Base-by-base conservation (phyloP, 257 asterid genomes). In the Eustoma russellianum region DNA sequence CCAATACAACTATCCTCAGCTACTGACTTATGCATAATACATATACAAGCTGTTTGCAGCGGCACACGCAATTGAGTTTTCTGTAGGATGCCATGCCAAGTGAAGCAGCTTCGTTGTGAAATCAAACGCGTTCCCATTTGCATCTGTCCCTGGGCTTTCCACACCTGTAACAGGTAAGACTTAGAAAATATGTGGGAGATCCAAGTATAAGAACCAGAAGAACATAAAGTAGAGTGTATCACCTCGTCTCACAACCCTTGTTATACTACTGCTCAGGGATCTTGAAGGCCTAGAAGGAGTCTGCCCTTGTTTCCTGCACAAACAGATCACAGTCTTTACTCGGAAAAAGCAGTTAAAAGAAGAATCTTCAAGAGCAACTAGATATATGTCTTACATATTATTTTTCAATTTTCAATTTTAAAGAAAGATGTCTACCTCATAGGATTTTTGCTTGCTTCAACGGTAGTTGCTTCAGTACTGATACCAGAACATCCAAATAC, bases 31-130 rank as follows among this genome's bases (percentile, higher is more conserved):
- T 54, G 99, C 97, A 75, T 93, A 85, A 57, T 93, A 93, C 99
- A 93, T 93, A 67, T 93, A 93, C 95, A 93, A 67, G 83, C 99
- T 93, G 70, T 93, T 93, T 46, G 99, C 99, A 73, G 99, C 99
- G 66, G 99, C 99, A 77, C 97, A 88, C 34, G 99, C 99, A 48
- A 93, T 75, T 13, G 95, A 81, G 62, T 93, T 93, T 71, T 93
- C 97, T 17, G 96, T 62, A 54, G 99, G 99, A 54, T 93, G 99
- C 97, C 97, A 93, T 6, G 97, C 94, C 55, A 93, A 71, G 73
- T 88, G 97, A 72, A 93, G 99, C 66, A 93, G 80, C 70, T 93
- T 93, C 11, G 97, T 85, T 2, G 97, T 79, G 79, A 79, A 83
- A 66, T 93, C 99, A 47, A 81, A 85, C 16, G 97, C 73, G 57